A percentile compares a stretch with the other conserved stretches of the same genome.
Conservation (phyloP, 257 asterid genomes). For the Solanum sparsipilum region DNA sequence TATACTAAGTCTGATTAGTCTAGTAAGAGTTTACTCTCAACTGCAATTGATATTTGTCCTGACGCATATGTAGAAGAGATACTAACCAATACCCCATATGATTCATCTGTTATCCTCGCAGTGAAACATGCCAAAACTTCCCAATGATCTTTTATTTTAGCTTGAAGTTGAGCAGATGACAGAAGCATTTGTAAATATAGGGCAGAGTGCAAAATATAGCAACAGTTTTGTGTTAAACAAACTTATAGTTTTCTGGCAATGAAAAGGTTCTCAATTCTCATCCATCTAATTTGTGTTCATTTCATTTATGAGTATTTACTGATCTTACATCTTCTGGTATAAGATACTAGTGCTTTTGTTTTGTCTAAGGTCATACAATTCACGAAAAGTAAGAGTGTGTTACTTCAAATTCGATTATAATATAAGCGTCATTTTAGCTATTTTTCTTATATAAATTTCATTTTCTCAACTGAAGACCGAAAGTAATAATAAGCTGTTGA, state of each 20-base stretch:
- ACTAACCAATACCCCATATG: slow-evolving; percentile 2
- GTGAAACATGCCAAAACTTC: not conserved
- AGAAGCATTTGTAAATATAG: slow-evolving; percentile 1
- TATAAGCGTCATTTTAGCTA: too few species aligned
- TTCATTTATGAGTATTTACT: not conserved
- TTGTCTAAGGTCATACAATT: not conserved
- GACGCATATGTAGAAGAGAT: not conserved
- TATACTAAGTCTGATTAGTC: slow-evolving; percentile 70
- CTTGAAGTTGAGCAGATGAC: slow-evolving; percentile 3
- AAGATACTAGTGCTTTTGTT: not conserved
- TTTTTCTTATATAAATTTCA: too few species aligned
- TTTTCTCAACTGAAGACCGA: too few species aligned
- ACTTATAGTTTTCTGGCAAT: not conserved
- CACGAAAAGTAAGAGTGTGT: too few species aligned
- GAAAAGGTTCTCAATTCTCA: not conserved
- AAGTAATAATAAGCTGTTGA: not conserved
- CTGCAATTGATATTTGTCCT: not conserved
- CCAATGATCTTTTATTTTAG: not conserved
- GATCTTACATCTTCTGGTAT: not conserved
- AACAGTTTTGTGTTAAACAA: not conserved
- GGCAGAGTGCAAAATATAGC: not conserved
- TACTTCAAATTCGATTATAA: too few species aligned
- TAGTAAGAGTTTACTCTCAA: not conserved
- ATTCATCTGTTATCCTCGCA: not conserved
- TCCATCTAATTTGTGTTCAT: not conserved